Conservation (phyloP, 2,329 filamentous ascomycete genomes). For the Sphaerulina vaccinii region DNA sequence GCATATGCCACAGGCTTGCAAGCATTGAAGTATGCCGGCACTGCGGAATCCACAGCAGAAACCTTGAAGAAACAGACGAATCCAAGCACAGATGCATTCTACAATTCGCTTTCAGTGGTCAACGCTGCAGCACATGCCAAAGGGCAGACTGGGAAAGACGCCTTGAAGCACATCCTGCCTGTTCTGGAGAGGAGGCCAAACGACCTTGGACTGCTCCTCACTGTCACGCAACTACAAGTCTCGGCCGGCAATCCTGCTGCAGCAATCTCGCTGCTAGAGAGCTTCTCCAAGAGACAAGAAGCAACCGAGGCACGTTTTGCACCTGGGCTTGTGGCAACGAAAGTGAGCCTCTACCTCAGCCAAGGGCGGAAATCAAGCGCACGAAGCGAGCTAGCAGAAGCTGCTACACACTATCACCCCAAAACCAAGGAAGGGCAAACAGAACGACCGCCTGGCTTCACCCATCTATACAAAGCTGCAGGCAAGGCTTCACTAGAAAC, state of each 20-base stretch:
- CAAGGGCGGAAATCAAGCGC: conserved; percentile 72
- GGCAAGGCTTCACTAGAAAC: conserved; percentile 81
- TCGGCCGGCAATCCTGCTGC: conserved; percentile 68
- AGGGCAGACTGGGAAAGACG: conserved; percentile 62
- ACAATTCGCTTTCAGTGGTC: conserved; percentile 60
- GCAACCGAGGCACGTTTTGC: conserved; percentile 73
- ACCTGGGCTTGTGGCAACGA: conserved; percentile 77
- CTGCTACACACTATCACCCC: conserved; percentile 75
- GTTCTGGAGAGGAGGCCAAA: conserved; percentile 71
- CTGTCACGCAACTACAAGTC: conserved; percentile 78
- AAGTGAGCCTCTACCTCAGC: conserved; percentile 73
- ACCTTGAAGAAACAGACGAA: conserved; percentile 49
- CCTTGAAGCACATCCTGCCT: conserved; percentile 67
- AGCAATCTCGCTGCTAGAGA: conserved; percentile 72
- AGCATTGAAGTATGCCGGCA: conserved; percentile 66
- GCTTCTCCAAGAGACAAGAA: conserved; percentile 65
- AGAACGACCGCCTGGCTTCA: conserved; percentile 41
- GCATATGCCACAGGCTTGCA: conserved; percentile 63
- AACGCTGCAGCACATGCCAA: conserved; percentile 74
- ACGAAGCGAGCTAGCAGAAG: conserved; percentile 71
- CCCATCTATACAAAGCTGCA: conserved; percentile 75
- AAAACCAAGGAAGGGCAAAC: conserved; percentile 48
- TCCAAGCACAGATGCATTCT: conserved; percentile 39
- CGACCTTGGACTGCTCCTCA: conserved; percentile 77
- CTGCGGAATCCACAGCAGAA: conserved; percentile 56